These are phyloP conservation scores for Fraxinus paxiana DNA, from an alignment of 305 asterid genomes.

Conservation along the genomic window DNA sequence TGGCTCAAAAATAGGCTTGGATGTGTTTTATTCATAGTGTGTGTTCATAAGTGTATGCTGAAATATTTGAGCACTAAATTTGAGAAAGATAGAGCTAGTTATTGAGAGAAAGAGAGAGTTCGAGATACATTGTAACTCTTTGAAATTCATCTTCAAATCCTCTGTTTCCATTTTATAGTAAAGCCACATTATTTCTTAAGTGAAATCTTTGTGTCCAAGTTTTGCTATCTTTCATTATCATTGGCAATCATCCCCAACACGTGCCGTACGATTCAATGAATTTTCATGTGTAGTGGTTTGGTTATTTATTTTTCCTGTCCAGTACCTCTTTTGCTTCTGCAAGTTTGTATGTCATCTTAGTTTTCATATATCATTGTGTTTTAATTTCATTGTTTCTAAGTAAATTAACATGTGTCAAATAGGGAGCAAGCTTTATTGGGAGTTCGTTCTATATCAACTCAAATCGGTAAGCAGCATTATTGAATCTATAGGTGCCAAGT, in stretches of 20 bases:
- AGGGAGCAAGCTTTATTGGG: constrained; percentile 65
- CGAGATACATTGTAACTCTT: neutral
- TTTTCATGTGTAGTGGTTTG: neutral
- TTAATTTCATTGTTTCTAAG: constrained; percentile 18
- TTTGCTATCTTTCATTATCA: neutral
- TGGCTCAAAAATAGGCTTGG: neutral
- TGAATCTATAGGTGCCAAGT: constrained; percentile 3
- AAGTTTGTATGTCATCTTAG: neutral
- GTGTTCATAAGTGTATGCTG: neutral
- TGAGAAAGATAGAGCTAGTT: neutral
- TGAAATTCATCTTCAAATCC: neutral
- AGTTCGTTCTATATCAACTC: constrained; percentile 78
- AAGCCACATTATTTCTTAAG: neutral
- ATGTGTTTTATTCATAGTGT: neutral
- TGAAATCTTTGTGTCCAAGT: neutral
- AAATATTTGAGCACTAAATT: neutral
- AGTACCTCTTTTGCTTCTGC: neutral
- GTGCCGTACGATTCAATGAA: neutral
- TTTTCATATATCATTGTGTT: neutral
- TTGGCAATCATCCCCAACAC: neutral
- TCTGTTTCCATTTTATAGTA: neutral
- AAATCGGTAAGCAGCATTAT: constrained; percentile 51
- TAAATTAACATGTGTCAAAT: constrained; percentile 22
- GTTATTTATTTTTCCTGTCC: neutral
- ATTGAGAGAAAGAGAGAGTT: neutral